Percentiles rank a stretch among this genome's conserved stretches.
Evolutionary conservation across 2,329 filamentous ascomycete species (phyloP).

Genomic region (Ascochyta lentis): DNA sequence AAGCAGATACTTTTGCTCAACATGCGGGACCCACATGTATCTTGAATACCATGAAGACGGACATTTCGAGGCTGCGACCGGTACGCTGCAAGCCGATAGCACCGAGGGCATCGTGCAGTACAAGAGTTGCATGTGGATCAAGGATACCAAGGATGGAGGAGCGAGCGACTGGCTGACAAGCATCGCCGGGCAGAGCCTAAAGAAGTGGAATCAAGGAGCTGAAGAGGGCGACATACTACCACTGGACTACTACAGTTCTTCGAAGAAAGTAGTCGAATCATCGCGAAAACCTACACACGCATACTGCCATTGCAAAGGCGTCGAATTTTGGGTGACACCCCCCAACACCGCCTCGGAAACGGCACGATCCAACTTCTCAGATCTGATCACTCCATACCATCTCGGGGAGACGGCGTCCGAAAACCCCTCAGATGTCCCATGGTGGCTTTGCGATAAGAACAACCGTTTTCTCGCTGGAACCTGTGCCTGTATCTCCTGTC

Average conservation of each 20-base stretch:
- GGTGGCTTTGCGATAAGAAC: constrained; percentile 41
- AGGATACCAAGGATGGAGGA: constrained; percentile 61
- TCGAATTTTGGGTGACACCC: constrained; percentile 51
- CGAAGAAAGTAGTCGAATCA: background rate
- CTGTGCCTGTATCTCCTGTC: constrained; percentile 58
- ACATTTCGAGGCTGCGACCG: constrained; percentile 51
- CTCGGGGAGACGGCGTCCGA: constrained; percentile 1
- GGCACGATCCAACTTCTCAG: constrained; percentile 52
- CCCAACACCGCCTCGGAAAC: constrained; percentile 34
- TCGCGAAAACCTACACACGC: constrained; percentile 42
- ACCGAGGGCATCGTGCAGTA: constrained; percentile 39
- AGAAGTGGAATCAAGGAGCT: constrained; percentile 26
- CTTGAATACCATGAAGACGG: constrained; percentile 40
- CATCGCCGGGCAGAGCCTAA: constrained; percentile 31
- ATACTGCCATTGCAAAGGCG: constrained; percentile 56
- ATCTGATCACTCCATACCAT: constrained; percentile 39
- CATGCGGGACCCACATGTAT: constrained; percentile 56
- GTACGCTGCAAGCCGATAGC: constrained; percentile 46
- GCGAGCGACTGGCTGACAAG: constrained; percentile 55
- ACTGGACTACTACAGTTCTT: background rate
- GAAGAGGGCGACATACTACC: constrained; percentile 1
- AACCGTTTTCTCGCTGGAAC: constrained; percentile 50
- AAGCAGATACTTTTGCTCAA: constrained; percentile 52
- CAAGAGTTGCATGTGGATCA: constrained; percentile 55
- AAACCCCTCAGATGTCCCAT: constrained; percentile 26